Conservation (phyloP, 352 stramenopile genomes). For the Phytophthora sp. region DNA sequence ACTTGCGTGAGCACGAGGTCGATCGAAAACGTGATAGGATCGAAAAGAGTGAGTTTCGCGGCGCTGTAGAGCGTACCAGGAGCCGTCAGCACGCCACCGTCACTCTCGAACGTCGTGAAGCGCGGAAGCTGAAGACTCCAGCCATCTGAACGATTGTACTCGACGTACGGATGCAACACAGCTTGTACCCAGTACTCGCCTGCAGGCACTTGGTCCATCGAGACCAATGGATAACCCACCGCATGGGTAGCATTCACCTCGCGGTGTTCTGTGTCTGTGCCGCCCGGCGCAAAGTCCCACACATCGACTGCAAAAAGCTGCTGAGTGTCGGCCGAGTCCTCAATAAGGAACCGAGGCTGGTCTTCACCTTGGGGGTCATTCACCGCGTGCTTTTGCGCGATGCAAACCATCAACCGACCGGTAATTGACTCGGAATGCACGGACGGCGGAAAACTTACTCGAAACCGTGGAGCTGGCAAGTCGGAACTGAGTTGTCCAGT, state of each 20-base stretch:
- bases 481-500: conserved; percentile 10
- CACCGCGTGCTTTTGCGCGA: conserved; percentile 55
- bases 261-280: conserved; percentile 36
- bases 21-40: conserved; percentile 37
- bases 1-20: conserved; percentile 59
- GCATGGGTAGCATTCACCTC: conserved; percentile 52
- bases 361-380: conserved; percentile 53
- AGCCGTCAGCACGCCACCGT: conserved; percentile 56
- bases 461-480: conserved; percentile 40
- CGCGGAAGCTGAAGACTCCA: conserved; percentile 50
- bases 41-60: conserved; percentile 56
- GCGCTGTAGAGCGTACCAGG: conserved; percentile 67
- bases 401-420: conserved; percentile 61
- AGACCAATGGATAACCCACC: conserved; percentile 54
- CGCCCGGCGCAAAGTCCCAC: conserved; percentile 46
- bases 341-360: conserved; percentile 60
- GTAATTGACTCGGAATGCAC: conserved; percentile 44
- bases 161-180: conserved; percentile 65
- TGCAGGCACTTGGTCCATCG: conserved; percentile 46
- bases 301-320: conserved; percentile 73
- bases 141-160: conserved; percentile 69
- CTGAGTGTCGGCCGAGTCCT: conserved; percentile 54
- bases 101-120: conserved; percentile 65
- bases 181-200: conserved; percentile 73
- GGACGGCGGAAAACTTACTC: conserved; percentile 41